phyloP scores from a whole-genome alignment of 768 basidiomycete genomes.

The Fomitopsis pulvina region DNA sequence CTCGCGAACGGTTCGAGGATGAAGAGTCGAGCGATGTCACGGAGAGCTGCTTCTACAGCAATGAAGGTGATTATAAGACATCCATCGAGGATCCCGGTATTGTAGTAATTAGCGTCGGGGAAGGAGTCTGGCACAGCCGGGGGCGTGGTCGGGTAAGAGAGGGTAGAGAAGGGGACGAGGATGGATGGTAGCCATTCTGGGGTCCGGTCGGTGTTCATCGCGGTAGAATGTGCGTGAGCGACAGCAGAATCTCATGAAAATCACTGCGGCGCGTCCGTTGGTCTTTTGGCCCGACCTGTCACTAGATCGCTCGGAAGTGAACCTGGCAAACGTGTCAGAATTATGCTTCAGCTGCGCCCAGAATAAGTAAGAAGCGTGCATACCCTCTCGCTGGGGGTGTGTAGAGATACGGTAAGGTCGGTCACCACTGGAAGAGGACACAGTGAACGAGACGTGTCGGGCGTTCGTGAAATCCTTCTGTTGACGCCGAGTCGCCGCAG shows the following conservation, averaged over 20 bases:
- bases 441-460: not conserved
- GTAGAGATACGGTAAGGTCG: no score
- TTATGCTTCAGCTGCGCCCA: no score
- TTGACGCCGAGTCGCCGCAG: no score
- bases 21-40: constrained; percentile 69
- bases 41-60: constrained; percentile 77
- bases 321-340: no score
- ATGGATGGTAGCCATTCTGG: constrained; percentile 43
- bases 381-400: no score
- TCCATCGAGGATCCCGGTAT: constrained; percentile 67
- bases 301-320: not conserved
- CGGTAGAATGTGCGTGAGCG: constrained; percentile 19
- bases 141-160: constrained; percentile 59
- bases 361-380: no score
- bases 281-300: constrained; percentile 2
- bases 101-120: constrained; percentile 62
- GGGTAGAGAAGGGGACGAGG: constrained; percentile 61
- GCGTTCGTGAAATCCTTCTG: not conserved
- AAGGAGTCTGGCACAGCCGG: constrained; percentile 67
- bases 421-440: not conserved
- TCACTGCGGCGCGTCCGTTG: constrained; percentile 1
- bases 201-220: constrained; percentile 31
- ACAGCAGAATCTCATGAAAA: constrained; percentile 31
- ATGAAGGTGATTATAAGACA: constrained; percentile 80
- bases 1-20: constrained; percentile 78